Percentiles rank a stretch among this genome's conserved stretches.
Conservation (phyloP, 2,329 filamentous ascomycete genomes). For the Periconia sp. region DNA sequence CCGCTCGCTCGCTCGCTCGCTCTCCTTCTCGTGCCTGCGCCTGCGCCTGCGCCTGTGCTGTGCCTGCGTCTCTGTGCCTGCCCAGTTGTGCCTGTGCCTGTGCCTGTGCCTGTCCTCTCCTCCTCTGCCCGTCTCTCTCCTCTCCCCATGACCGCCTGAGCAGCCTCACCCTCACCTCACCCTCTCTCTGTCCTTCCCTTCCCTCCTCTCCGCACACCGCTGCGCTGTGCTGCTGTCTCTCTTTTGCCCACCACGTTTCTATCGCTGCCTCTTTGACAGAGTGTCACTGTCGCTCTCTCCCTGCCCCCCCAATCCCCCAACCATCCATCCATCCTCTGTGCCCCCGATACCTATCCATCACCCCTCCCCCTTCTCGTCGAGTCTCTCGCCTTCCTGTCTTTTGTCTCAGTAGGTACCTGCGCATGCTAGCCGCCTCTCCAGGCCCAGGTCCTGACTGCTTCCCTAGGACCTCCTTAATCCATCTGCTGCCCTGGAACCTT, state of each 20-base stretch:
- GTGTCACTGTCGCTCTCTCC: slow-evolving; percentile 22
- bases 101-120: slow-evolving; percentile 1
- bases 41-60: background rate
- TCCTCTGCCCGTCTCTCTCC: slow-evolving; percentile 1
- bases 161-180: slow-evolving; percentile 28
- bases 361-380: too few species aligned
- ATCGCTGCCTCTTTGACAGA: slow-evolving; percentile 41
- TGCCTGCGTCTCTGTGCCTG: background rate
- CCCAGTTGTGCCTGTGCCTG: background rate
- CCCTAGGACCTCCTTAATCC: background rate
- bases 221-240: slow-evolving; percentile 41
- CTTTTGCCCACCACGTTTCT: slow-evolving; percentile 22
- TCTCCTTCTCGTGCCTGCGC: background rate
- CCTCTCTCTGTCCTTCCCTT: background rate
- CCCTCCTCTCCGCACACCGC: slow-evolving; percentile 23
- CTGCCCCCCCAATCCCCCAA: slow-evolving; percentile 1
- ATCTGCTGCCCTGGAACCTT: background rate
- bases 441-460: too few species aligned
- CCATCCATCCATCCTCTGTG: slow-evolving; percentile 2
- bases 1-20: background rate
- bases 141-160: slow-evolving; percentile 22
- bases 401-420: too few species aligned
- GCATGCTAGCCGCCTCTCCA: too few species aligned
- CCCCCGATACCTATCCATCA: slow-evolving; percentile 11
- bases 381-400: too few species aligned